Evolutionary conservation across 768 basidiomycete species (phyloP), one percentile per base, ranked within the genome.

Genomic region (Amanita subjunquillea): DNA sequence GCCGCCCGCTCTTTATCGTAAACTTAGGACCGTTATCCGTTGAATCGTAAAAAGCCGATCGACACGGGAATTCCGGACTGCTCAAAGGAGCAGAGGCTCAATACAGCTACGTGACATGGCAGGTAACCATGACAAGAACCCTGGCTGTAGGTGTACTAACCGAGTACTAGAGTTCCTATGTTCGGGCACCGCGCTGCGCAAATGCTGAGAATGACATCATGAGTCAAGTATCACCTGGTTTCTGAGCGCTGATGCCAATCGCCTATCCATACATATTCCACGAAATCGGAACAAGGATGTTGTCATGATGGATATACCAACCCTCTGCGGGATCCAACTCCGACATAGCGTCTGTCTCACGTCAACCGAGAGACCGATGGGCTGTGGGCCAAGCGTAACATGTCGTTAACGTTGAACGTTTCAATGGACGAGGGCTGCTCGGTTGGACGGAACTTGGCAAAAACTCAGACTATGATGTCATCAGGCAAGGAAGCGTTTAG

Each of bases 141-240:
- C 34, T 1, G 17, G 17, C 17, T 32, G 12, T 34, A 34, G 8
- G 10, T 10, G 30, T 3, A 32, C 8, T 10, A 13, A 34, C 12
- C 34, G 10, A 34, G 27, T 15, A 25, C 8, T 30, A 42, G 25
- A 36, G 46, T 9, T 48, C 46, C 17, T 22, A n/a, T 27, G 37
- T 27, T 40, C 20, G 23, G 15, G 37, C 27, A 13, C 39, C 25
- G 6, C 17, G 22, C 10, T 42, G 41, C 22, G 41, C 23, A 42
- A 12, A 20, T 42, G 20, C 22, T 8, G 27, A 40, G 27, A 9
- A 50, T 50, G 48, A 50, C 48, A 50, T 50, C 48, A 50, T 39
- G 2, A 39, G 30, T 5, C 15, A 34, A 48, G 39, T 22, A 38
- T 36, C n/a, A 27, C 34, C 34, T 34, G 44, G 30, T 32, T 15